Evolutionary conservation across 2,329 filamentous ascomycete species (phyloP).

Genomic region (Xylogone sp.): DNA sequence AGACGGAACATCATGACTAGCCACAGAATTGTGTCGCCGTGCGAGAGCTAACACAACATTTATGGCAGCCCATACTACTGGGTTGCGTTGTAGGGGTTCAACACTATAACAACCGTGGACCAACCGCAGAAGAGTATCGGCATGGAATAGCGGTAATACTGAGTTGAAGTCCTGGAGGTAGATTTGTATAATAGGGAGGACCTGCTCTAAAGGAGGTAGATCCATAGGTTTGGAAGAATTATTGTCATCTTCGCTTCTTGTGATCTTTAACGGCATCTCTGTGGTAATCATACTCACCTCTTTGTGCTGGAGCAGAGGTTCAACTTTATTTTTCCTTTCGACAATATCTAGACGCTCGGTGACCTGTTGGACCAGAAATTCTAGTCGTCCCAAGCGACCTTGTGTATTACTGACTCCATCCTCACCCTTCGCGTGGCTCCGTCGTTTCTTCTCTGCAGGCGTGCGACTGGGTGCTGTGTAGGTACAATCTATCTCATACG

Average conservation of each 20-base stretch:
- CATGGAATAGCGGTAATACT: conserved; percentile 21
- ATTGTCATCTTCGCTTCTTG: not conserved
- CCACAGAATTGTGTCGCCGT: conserved; percentile 11
- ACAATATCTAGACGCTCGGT: not conserved
- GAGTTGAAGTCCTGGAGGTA: conserved; percentile 19
- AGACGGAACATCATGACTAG: conserved; percentile 4
- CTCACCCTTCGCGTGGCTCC: conserved; percentile 7
- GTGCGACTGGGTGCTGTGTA: conserved; percentile 21
- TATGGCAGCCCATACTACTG: conserved; percentile 26
- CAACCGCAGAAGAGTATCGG: conserved; percentile 15
- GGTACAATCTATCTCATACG: conserved; percentile 21
- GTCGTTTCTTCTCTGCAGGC: conserved; percentile 14
- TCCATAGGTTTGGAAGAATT: conserved; percentile 10
- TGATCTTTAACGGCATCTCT: not conserved
- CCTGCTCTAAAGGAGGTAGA: conserved; percentile 18
- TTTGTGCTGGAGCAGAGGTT: not conserved
- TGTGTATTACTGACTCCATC: not conserved
- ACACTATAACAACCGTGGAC: conserved; percentile 18
- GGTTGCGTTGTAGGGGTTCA: conserved; percentile 16
- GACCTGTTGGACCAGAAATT: not conserved
- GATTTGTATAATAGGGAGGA: conserved; percentile 17
- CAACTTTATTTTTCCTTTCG: not conserved
- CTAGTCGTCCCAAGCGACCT: not conserved
- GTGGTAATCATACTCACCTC: not conserved
- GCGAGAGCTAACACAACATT: conserved; percentile 27